These are phyloP conservation scores for Podospora appendiculata DNA, from an alignment of 495 filamentous ascomycete species.

Conservation along the genomic window DNA sequence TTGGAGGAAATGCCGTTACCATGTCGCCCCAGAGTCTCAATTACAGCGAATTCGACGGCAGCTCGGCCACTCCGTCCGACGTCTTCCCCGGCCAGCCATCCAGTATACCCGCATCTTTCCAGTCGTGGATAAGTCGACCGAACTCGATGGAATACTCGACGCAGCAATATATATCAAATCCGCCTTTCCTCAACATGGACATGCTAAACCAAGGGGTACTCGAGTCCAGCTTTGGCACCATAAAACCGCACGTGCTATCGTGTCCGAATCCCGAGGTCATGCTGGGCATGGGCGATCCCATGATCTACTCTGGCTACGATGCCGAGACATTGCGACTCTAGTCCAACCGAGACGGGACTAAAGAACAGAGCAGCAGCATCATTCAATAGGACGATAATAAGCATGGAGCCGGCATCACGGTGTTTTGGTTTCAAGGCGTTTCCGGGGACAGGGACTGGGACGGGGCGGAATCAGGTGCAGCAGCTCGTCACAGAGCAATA, in stretches of 20 bases:
- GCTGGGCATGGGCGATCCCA: constrained; percentile 42
- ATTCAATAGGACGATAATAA: too few species aligned
- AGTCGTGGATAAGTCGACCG: constrained; percentile 28
- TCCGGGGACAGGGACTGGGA: too few species aligned
- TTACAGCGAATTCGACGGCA: constrained; percentile 35
- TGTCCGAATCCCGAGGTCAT: constrained; percentile 39
- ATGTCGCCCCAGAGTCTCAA: constrained; percentile 39
- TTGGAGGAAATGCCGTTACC: constrained; percentile 27
- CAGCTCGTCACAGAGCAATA: too few species aligned
- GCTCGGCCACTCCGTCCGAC: constrained; percentile 17
- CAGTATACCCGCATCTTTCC: constrained; percentile 6
- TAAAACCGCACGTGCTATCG: constrained; percentile 39
- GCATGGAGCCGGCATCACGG: too few species aligned
- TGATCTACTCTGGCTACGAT: constrained; percentile 37
- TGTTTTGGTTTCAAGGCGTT: too few species aligned
- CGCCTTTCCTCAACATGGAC: constrained; percentile 29
- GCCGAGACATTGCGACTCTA: constrained; percentile 18
- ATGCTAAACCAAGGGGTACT: constrained; percentile 36
- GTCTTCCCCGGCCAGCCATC: constrained; percentile 26
- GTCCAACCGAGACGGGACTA: too few species aligned
- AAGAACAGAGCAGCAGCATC: too few species aligned
- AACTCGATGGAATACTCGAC: constrained; percentile 23
- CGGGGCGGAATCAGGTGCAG: too few species aligned
- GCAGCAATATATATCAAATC: constrained; percentile 13
- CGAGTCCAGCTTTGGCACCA: constrained; percentile 37